A percentile compares a stretch with the other conserved stretches of the same genome.
These are phyloP conservation scores for Chrysosporium keratinophilum DNA, from an alignment of 2,329 filamentous ascomycete genomes.

Conservation along the genomic window DNA sequence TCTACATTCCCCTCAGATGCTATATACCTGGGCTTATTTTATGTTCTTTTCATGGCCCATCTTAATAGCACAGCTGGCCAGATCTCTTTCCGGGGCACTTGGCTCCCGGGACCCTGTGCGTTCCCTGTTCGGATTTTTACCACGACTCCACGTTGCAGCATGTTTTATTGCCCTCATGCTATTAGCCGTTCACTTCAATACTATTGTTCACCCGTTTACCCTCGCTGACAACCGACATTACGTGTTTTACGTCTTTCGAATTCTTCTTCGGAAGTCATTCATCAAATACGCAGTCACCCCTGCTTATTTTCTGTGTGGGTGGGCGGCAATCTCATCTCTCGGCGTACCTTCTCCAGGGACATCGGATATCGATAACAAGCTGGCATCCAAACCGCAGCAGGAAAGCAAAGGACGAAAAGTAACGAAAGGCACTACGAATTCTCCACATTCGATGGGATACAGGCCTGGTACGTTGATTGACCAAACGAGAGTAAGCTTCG, in stretches of 20 bases:
- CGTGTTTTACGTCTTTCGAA: conserved; percentile 90
- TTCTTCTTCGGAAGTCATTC: conserved; percentile 58
- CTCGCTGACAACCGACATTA: conserved; percentile 95
- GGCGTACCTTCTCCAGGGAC: not conserved
- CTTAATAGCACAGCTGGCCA: conserved; percentile 47
- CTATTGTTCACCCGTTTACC: conserved; percentile 89
- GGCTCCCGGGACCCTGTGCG: not conserved
- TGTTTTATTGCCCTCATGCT: conserved; percentile 36
- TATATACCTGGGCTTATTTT: conserved; percentile 89
- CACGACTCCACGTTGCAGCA: conserved; percentile 30
- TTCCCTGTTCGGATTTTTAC: conserved; percentile 19
- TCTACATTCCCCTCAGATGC: conserved; percentile 79
- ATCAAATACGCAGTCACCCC: conserved; percentile 59
- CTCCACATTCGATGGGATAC: not conserved
- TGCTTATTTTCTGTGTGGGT: conserved; percentile 61
- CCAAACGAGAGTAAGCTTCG: conserved; percentile 41
- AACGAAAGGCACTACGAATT: conserved; percentile 18
- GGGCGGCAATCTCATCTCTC: conserved; percentile 56
- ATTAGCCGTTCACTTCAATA: conserved; percentile 63
- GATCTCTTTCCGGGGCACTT: conserved; percentile 20
- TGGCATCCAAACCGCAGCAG: conserved; percentile 11
- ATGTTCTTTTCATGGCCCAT: conserved; percentile 82
- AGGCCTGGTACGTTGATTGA: conserved; percentile 17
- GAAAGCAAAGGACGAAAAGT: conserved; percentile 9
- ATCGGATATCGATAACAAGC: not conserved